These are phyloP conservation scores for Mrakia frigida DNA, from an alignment of 768 basidiomycete species.

Conservation along the genomic window DNA sequence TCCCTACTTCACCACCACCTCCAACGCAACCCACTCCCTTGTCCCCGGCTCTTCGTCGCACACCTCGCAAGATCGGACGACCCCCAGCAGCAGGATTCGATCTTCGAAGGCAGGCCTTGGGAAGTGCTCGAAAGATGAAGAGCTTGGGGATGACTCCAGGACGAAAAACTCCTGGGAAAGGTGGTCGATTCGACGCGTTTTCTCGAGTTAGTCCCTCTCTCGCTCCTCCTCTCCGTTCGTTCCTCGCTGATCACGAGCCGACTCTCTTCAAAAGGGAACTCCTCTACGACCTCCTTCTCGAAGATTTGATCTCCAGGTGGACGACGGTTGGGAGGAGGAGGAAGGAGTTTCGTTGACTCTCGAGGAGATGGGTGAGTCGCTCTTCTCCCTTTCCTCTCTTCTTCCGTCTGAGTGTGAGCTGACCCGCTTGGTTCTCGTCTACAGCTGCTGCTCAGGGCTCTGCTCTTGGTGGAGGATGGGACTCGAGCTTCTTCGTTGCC, in stretches of 20 bases:
- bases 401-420: not conserved
- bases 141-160: not conserved
- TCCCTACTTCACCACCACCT: not conserved
- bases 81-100: not conserved
- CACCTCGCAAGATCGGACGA: not conserved
- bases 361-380: slow-evolving; percentile 9
- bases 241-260: not conserved
- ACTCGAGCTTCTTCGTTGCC: not conserved
- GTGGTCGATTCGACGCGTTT: not conserved
- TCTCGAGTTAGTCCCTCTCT: not conserved
- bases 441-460: not conserved
- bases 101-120: not conserved
- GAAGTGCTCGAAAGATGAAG: not conserved
- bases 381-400: not conserved
- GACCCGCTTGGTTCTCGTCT: not conserved
- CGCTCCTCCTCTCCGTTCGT: not conserved
- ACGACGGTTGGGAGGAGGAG: slow-evolving; percentile 11
- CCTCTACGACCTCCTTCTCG: not conserved
- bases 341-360: not conserved
- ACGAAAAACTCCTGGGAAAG: not conserved
- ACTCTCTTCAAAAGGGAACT: not conserved
- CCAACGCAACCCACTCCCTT: not conserved
- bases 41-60: not conserved
- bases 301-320: not conserved
- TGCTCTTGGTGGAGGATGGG: not conserved